Percentiles rank a stretch among this genome's conserved stretches.
These are phyloP conservation scores for Claviceps sp. DNA, from an alignment of 2,329 filamentous ascomycete genomes.

Conservation along the genomic window DNA sequence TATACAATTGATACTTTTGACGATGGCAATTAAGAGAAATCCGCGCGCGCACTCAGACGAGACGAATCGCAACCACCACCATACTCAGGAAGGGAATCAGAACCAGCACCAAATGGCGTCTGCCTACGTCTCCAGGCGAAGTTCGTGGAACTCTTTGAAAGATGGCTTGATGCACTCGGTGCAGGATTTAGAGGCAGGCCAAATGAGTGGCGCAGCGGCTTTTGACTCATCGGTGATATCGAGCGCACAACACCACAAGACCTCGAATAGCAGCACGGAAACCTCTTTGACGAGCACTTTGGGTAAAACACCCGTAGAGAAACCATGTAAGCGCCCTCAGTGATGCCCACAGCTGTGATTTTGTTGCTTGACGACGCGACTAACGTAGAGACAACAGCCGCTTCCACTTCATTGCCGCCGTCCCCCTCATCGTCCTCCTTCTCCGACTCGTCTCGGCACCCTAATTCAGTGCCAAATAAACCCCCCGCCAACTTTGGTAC, in stretches of 20 bases:
- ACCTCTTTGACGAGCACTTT: neutral
- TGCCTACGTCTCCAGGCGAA: constrained; percentile 16
- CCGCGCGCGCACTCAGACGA: constrained; percentile 13
- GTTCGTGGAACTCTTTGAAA: constrained; percentile 16
- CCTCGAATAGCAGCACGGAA: constrained; percentile 9
- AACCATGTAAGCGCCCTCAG: neutral
- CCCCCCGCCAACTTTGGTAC: constrained; percentile 61
- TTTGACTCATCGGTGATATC: constrained; percentile 8
- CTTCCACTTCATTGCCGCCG: neutral
- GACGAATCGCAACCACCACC: constrained; percentile 5
- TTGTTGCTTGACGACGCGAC: neutral
- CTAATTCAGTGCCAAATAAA: constrained; percentile 14
- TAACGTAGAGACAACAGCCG: neutral
- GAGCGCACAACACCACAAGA: neutral
- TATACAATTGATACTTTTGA: neutral
- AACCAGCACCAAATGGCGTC: constrained; percentile 6
- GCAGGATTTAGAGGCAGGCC: constrained; percentile 14
- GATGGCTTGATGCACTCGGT: constrained; percentile 14
- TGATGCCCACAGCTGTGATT: neutral
- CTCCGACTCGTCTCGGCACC: constrained; percentile 8
- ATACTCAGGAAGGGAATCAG: constrained; percentile 1
- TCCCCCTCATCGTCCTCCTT: neutral
- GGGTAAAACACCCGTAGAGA: neutral
- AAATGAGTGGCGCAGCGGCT: constrained; percentile 5
- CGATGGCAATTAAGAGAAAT: constrained; percentile 14